These are phyloP conservation scores for Helianthus annuus DNA, from an alignment of 129 eudicot species.

Conservation along the genomic window HanXRQr2.0-SUNRISE NC_035441.2:179119271-179119770, in stretches of 20 bases:
- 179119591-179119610: constrained; percentile 63
- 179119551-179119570: constrained; percentile 60
- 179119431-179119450: constrained; percentile 93
- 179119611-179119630: constrained; percentile 74
- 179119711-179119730: constrained; percentile 65
- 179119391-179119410: constrained; percentile 78
- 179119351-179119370: constrained; percentile 96
- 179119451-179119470: constrained; percentile 90
- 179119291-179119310: constrained; percentile 80
- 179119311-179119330: constrained; percentile 84
- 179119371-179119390: constrained; percentile 60
- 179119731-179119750: constrained; percentile 82
- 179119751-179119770: constrained; percentile 72
- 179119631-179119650: constrained; percentile 73
- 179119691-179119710: constrained; percentile 70
- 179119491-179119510: constrained; percentile 66
- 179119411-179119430: constrained; percentile 66
- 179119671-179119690: constrained; percentile 77
- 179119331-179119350: constrained; percentile 82
- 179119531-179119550: constrained; percentile 74
- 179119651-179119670: constrained; percentile 74
- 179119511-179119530: constrained; percentile 63
- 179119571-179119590: constrained; percentile 73
- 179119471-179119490: constrained; percentile 88
- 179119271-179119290: constrained; percentile 65